Base-by-base conservation (phyloP, 345 rosid genomes). In the Camelina laxa region DNA sequence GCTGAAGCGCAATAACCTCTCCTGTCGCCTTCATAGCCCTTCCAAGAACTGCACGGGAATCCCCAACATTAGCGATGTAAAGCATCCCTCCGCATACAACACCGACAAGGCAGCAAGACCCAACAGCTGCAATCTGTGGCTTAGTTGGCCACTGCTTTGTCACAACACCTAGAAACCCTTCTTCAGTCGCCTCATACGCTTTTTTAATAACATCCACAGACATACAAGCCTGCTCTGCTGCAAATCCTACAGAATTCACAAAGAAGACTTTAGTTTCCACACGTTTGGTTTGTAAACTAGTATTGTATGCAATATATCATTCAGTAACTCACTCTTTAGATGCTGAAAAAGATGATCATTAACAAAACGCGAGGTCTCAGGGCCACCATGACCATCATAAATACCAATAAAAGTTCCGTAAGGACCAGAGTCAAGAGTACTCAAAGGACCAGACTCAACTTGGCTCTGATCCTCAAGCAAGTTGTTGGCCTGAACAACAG, bases 301-400 rank as follows among this genome's bases (percentile, higher is more conserved):
- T 27, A 27, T 59, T 13, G 6, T 41, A 51, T 9, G 39, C 24
- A 70, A 70, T 19, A 54, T 22, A 57, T 47, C 12, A 63, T 59
- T 53, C 10, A 48, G 39, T 39, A 50, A 42, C 96, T 87, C 85
- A 91, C 98, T 85, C 86, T 86, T 94, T 59, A 91, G 86, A 84
- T 94, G 87, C 86, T 87, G 93, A 69, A 94, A 91, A 21, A 94
- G 88, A 59, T 94, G 84, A 76, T 94, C 96, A 54, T 91, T 91
- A 80, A 94, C 75, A 75, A 79, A 94, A 5, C 97, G 92, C 0
- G 98, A 88, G 16, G 97, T 91, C 86, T 94, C 98, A 33, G 98
- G 98, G 12, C 97, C 98, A 2, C 96, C 98, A 67, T 94, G 96
- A n/a, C 98, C 98, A 30, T 94, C 98, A 69, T 94, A 94, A 35